Percentiles rank a stretch among this genome's conserved stretches.
Evolutionary conservation across 148 eudicot species (phyloP).

Genomic region (Rhododendron simsii): DNA sequence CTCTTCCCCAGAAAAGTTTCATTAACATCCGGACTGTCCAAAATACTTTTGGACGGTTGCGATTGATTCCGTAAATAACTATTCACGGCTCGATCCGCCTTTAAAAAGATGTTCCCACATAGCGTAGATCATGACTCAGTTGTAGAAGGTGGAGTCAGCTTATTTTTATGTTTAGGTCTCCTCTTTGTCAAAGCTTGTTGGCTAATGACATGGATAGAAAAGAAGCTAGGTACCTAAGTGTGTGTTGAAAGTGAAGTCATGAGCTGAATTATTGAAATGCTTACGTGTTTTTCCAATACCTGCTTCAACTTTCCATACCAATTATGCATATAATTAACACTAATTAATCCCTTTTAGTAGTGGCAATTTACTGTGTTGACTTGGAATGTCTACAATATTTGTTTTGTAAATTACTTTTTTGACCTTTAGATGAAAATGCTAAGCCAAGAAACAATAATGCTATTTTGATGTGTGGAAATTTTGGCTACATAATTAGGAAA

Average conservation of each 20-base stretch:
- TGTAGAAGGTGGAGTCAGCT: neutral
- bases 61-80: too few relatives aligned
- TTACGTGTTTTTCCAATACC: slow-evolving; percentile 1
- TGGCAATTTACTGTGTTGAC: neutral
- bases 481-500: neutral
- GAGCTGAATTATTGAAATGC: neutral
- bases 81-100: too few relatives aligned
- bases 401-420: neutral
- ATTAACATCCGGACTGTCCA: too few relatives aligned
- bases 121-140: neutral
- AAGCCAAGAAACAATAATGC: neutral
- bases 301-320: neutral
- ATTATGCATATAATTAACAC: neutral
- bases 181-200: neutral
- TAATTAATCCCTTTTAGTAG: neutral
- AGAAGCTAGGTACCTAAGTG: neutral
- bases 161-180: neutral
- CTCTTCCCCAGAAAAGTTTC: too few relatives aligned
- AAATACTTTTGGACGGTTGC: too few relatives aligned
- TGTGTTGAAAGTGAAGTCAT: neutral
- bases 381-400: neutral
- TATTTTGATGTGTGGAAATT: neutral
- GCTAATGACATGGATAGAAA: neutral
- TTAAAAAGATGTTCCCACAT: neutral
- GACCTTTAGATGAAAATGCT: neutral